These are phyloP conservation scores for Solanum arcanum DNA, from an alignment of 257 asterid species.

Conservation along the genomic window DNA sequence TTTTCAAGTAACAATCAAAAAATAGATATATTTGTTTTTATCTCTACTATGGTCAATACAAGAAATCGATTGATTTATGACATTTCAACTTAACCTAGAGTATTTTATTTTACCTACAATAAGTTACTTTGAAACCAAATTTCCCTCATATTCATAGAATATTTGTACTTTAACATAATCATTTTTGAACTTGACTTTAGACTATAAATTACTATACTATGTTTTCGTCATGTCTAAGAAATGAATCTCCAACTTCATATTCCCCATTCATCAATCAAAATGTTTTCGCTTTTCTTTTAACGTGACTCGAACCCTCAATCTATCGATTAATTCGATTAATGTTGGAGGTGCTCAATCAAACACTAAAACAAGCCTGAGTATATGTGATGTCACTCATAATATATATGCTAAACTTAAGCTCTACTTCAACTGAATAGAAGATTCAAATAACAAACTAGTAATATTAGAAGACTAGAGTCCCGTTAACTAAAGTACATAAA, in stretches of 20 bases:
- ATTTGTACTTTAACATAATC: background rate
- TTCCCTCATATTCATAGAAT: background rate
- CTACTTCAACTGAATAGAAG: background rate
- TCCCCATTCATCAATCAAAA: background rate
- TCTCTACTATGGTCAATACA: background rate
- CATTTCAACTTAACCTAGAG: background rate
- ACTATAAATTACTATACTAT: background rate
- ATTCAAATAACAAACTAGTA: background rate
- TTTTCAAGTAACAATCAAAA: background rate
- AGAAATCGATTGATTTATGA: background rate
- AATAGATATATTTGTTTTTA: background rate
- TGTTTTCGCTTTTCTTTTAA: accelerated
- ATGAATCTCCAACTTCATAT: background rate
- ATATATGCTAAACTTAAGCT: background rate
- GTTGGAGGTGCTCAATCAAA: background rate
- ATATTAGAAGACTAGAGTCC: background rate
- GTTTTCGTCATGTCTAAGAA: background rate
- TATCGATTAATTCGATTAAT: too few species aligned
- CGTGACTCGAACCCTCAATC: background rate
- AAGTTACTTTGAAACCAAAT: background rate
- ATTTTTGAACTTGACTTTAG: background rate
- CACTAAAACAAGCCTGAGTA: background rate
- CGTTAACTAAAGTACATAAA: background rate
- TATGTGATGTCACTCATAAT: background rate
- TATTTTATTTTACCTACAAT: background rate